Evolutionary conservation across 73 alveolate species (phyloP).

Genomic region (Breviolum minutum): DNA sequence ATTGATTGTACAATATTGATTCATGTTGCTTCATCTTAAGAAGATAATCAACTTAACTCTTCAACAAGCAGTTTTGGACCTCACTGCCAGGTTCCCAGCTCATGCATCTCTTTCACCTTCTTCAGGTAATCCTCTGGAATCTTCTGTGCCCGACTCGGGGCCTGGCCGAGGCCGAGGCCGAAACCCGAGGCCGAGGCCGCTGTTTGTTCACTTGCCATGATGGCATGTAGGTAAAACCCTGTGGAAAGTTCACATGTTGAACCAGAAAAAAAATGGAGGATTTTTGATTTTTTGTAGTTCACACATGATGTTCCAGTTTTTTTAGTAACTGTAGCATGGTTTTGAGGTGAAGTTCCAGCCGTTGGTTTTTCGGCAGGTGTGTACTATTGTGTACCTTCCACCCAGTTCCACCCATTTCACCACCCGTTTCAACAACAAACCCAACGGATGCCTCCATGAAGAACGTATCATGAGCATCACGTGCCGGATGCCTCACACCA

Average conservation of each 20-base stretch:
- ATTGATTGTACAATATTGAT: too few species aligned
- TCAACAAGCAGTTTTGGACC: too few species aligned
- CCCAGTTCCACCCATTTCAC: neutral
- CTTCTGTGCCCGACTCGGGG: conserved; percentile 96
- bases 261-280: too few species aligned
- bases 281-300: too few species aligned
- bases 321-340: too few species aligned
- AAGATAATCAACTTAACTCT: too few species aligned
- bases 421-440: too few species aligned
- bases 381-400: neutral
- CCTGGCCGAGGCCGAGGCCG: conserved; percentile 2
- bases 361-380: too few species aligned
- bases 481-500: conserved; percentile 98
- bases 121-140: conserved; percentile 98
- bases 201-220: neutral
- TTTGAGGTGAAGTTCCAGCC: too few species aligned
- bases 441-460: conserved; percentile 98
- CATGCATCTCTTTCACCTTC: conserved; percentile 99
- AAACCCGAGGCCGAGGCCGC: neutral
- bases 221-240: neutral
- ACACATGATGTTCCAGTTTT: too few species aligned
- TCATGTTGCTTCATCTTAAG: too few species aligned
- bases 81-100: conserved; percentile 67
- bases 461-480: conserved; percentile 99
- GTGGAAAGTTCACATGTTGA: too few species aligned